A percentile compares a stretch with the other conserved stretches of the same genome.
Conservation (phyloP, 768 basidiomycete genomes). For the Naganishia vishniacii region DNA sequence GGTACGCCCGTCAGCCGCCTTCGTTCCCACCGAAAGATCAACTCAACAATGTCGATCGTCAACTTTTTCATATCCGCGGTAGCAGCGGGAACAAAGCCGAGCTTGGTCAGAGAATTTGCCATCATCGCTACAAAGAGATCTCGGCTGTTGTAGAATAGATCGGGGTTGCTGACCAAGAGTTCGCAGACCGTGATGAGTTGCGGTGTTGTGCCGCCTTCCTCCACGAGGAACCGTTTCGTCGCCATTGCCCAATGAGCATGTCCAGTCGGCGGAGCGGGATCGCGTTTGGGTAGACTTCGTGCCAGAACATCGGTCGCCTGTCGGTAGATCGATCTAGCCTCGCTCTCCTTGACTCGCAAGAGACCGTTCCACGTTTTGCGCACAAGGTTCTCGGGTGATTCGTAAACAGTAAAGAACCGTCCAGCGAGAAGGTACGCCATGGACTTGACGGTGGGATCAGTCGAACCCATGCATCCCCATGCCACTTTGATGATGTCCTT, state of each 20-base stretch:
- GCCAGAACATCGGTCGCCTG: constrained; percentile 83
- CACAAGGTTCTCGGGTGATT: constrained; percentile 84
- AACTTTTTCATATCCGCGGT: constrained; percentile 75
- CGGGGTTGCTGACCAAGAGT: constrained; percentile 81
- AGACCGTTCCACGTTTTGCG: constrained; percentile 84
- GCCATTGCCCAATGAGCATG: constrained; percentile 71
- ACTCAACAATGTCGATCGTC: constrained; percentile 83
- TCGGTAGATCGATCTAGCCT: constrained; percentile 67
- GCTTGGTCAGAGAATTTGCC: constrained; percentile 77
- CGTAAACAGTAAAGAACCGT: constrained; percentile 82
- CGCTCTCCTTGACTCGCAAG: constrained; percentile 73
- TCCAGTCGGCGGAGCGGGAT: constrained; percentile 38
- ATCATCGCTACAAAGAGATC: constrained; percentile 89
- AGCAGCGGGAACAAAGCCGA: constrained; percentile 68
- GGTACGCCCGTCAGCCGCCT: constrained; percentile 43
- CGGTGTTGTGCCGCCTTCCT: constrained; percentile 67
- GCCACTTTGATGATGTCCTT: constrained; percentile 91
- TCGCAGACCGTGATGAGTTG: constrained; percentile 78
- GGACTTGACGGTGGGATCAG: constrained; percentile 82
- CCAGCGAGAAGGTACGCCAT: constrained; percentile 85
- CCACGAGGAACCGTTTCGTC: constrained; percentile 75
- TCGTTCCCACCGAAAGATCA: constrained; percentile 86
- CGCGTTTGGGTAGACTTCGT: constrained; percentile 67
- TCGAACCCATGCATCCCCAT: constrained; percentile 60
- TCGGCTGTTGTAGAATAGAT: constrained; percentile 87